phyloP scores from a whole-genome alignment of 352 stramenopile genomes.

The Pythium aquatile region DNA sequence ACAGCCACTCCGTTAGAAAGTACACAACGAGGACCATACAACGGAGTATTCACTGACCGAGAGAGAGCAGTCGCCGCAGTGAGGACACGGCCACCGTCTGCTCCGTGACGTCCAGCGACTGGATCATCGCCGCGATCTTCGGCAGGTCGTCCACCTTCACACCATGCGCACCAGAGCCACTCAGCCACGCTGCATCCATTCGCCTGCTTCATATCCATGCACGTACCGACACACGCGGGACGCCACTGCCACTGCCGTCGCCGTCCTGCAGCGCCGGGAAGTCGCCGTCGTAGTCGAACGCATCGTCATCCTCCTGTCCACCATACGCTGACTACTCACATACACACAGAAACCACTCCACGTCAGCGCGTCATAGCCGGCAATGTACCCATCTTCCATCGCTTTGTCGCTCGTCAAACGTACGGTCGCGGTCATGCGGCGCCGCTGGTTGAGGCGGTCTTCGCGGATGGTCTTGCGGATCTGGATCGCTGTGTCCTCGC shows the following conservation, averaged over 20 bases:
- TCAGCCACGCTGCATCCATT: background rate
- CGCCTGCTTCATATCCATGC: background rate
- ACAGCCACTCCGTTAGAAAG: background rate
- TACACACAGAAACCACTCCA: background rate
- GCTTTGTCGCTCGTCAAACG: constrained; percentile 12
- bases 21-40: too few relatives aligned
- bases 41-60: constrained; percentile 56
- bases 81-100: constrained; percentile 95
- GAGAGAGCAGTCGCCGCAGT: constrained; percentile 97
- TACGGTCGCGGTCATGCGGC: constrained; percentile 51
- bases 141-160: constrained; percentile 92
- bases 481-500: constrained; percentile 81
- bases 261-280: constrained; percentile 10
- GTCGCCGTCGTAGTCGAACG: constrained; percentile 25
- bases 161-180: background rate
- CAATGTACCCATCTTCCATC: background rate
- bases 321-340: background rate
- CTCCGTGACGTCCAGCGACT: constrained; percentile 89
- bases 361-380: background rate
- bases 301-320: constrained; percentile 19
- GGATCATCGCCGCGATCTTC: constrained; percentile 94
- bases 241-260: background rate
- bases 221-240: constrained; percentile 24
- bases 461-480: constrained; percentile 88
- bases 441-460: constrained; percentile 81